These are phyloP conservation scores for Cyberlindnera sargentensis DNA, from an alignment of 805 yeast genomes.

Conservation along the genomic window DNA sequence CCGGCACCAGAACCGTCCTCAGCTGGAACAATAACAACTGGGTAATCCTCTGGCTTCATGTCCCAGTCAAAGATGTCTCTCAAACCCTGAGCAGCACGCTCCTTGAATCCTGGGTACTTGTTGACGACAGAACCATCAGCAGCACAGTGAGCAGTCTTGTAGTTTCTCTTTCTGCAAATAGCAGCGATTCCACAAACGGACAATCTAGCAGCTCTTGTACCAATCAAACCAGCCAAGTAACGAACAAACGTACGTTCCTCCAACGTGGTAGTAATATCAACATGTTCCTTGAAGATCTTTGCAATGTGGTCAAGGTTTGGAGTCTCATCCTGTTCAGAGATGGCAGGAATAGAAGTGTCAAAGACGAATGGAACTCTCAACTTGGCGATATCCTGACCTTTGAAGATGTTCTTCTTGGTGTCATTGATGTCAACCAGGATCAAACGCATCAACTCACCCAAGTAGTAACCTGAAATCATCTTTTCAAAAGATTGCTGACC, in stretches of 20 bases:
- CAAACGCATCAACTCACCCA: slow-evolving; percentile 87
- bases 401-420: slow-evolving; percentile 54
- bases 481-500: slow-evolving; percentile 94
- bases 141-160: slow-evolving; percentile 77
- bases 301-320: slow-evolving; percentile 75
- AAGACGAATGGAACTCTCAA: slow-evolving; percentile 61
- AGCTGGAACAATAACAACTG: slow-evolving; percentile 81
- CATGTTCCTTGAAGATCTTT: slow-evolving; percentile 50
- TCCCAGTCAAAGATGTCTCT: slow-evolving; percentile 86
- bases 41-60: slow-evolving; percentile 45
- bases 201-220: slow-evolving; percentile 87
- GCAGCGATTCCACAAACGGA: slow-evolving; percentile 96
- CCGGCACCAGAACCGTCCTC: slow-evolving; percentile 99
- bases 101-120: slow-evolving; percentile 87
- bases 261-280: slow-evolving; percentile 58
- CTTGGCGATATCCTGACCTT: slow-evolving; percentile 57
- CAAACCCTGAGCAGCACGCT: slow-evolving; percentile 82
- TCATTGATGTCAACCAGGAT: slow-evolving; percentile 64
- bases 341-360: slow-evolving; percentile 87
- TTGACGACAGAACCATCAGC: slow-evolving; percentile 96
- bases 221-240: slow-evolving; percentile 77
- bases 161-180: slow-evolving; percentile 77
- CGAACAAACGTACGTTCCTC: slow-evolving; percentile 81
- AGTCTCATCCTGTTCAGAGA: slow-evolving; percentile 81
- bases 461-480: slow-evolving; percentile 94